A percentile compares a stretch with the other conserved stretches of the same genome.
phyloP scores from a whole-genome alignment of 164 flowering plant genomes.

The Sextonia rubra region DNA sequence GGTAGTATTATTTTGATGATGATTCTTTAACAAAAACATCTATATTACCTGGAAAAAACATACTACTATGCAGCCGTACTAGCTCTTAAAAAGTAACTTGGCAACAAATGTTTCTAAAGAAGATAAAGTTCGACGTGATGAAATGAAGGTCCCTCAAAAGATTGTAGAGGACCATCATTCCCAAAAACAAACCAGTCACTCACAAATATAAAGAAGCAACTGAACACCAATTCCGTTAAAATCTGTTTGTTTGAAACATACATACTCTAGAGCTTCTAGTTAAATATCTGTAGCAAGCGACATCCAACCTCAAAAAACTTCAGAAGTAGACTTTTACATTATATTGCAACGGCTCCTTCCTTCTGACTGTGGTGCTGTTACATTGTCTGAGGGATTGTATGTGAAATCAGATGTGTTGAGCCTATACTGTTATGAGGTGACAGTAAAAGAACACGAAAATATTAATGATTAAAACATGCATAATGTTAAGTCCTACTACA shows the following conservation, averaged over 20 bases:
- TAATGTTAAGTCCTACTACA: too few species aligned
- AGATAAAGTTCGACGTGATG: not conserved
- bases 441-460: not conserved
- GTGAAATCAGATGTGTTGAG: slow-evolving; percentile 85
- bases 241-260: not conserved
- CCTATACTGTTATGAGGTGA: slow-evolving; percentile 50
- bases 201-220: not conserved
- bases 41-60: too few species aligned
- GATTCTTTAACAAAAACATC: too few species aligned
- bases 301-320: not conserved
- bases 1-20: too few species aligned
- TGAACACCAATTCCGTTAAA: not conserved
- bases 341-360: slow-evolving; percentile 67
- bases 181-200: too few species aligned
- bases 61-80: too few species aligned
- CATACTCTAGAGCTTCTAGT: not conserved
- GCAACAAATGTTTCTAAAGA: not conserved
- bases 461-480: not conserved
- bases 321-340: slow-evolving; percentile 34
- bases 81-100: not conserved
- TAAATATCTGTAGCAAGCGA: not conserved
- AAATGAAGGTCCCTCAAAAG: not conserved
- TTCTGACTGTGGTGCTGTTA: slow-evolving; percentile 45
- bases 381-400: slow-evolving; percentile 66
- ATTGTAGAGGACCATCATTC: too few species aligned